Evolutionary conservation across 805 yeast species (phyloP).

Genomic region (Saccharomycopsis javanensis): DNA sequence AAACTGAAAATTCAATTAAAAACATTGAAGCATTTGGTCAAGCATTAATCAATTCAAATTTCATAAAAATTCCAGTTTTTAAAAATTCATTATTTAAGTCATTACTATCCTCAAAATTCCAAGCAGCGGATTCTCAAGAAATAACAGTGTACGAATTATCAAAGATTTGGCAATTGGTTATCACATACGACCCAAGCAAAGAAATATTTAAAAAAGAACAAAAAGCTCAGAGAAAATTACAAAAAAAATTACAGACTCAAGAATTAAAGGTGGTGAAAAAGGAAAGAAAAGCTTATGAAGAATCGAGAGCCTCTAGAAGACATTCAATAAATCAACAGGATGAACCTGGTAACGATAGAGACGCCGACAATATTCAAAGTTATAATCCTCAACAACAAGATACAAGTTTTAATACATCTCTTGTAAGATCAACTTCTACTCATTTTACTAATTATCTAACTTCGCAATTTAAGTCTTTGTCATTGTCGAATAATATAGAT

Average conservation of each 20-base stretch:
- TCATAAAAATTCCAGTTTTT: slow-evolving; percentile 17
- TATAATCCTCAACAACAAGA: not conserved
- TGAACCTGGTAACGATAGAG: not conserved
- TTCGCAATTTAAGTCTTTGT: slow-evolving; percentile 14
- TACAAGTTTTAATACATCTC: not conserved
- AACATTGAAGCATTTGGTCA: slow-evolving; percentile 18
- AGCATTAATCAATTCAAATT: slow-evolving; percentile 5
- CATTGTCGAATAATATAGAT: slow-evolving; percentile 6
- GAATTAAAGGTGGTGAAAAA: slow-evolving; percentile 9
- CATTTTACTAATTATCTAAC: slow-evolving; percentile 12
- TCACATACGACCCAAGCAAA: slow-evolving; percentile 6
- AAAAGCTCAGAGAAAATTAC: slow-evolving; percentile 11
- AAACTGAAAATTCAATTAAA: slow-evolving; percentile 15
- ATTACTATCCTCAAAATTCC: slow-evolving; percentile 9
- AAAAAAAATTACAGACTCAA: slow-evolving; percentile 6
- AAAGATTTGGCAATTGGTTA: slow-evolving; percentile 1
- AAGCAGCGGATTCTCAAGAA: slow-evolving; percentile 7
- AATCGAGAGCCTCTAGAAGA: not conserved
- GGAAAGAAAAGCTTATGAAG: slow-evolving; percentile 11
- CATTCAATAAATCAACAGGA: not conserved
- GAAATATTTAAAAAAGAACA: slow-evolving; percentile 10
- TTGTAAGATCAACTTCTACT: not conserved
- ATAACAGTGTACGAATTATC: slow-evolving; percentile 15
- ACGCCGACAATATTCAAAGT: not conserved
- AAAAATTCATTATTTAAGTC: slow-evolving; percentile 11